These are phyloP conservation scores for Venturia effusa DNA, from an alignment of 2,329 filamentous ascomycete genomes.

Conservation along the genomic window DNA sequence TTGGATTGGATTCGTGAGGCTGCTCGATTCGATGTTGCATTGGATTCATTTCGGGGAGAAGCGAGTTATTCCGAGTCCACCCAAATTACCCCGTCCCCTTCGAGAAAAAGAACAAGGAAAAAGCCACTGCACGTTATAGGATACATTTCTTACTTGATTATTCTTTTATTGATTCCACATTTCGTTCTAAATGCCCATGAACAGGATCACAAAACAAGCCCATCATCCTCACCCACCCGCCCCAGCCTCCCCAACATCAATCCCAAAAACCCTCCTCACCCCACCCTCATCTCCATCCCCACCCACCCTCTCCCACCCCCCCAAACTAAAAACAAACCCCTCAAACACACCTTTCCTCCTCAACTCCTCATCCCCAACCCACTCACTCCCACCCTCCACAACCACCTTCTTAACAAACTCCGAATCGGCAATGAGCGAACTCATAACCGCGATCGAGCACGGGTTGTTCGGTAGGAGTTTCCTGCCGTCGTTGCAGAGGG, in stretches of 20 bases:
- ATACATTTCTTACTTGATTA: too few species aligned
- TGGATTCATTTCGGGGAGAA: too few species aligned
- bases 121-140: too few species aligned
- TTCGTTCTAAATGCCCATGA: too few species aligned
- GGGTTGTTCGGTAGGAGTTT: constrained; percentile 5
- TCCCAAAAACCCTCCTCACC: not conserved
- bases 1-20: too few species aligned
- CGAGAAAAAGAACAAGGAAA: too few species aligned
- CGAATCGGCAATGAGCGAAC: not conserved
- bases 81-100: too few species aligned
- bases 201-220: not conserved
- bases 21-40: too few species aligned
- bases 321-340: constrained; percentile 1
- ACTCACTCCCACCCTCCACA: not conserved
- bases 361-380: not conserved
- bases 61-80: too few species aligned
- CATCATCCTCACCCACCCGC: not conserved
- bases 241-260: constrained; percentile 2
- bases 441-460: not conserved
- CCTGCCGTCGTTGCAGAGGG: not conserved
- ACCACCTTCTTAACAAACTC: not conserved
- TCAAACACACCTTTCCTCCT: not conserved
- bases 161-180: too few species aligned
- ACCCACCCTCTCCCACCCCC: not conserved
- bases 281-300: too few species aligned